Percentiles rank a stretch among this genome's conserved stretches.
These are phyloP conservation scores for Fagopyrum esculentum DNA, from an alignment of 148 eudicot genomes.

Conservation along the genomic window DNA sequence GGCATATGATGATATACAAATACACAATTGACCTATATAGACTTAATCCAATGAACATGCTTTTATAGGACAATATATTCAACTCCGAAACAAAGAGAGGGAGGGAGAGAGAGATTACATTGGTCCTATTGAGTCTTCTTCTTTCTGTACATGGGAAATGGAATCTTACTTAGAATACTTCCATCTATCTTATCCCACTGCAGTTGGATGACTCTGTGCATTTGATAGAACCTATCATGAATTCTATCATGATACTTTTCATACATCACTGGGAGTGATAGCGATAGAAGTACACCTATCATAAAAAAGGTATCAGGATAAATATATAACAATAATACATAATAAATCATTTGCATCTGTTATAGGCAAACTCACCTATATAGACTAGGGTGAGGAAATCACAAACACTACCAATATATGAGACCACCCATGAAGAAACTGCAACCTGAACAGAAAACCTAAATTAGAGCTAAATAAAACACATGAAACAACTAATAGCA, in stretches of 20 bases:
- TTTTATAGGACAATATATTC: background rate
- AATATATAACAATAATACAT: background rate
- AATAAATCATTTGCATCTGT: background rate
- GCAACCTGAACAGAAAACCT: conserved; percentile 41
- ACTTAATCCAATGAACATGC: background rate
- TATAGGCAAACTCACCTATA: conserved; percentile 44
- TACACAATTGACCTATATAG: background rate
- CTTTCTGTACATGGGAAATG: conserved; percentile 42
- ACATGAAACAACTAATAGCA: background rate
- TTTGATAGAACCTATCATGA: conserved; percentile 49
- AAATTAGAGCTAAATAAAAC: background rate
- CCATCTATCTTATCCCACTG: conserved; percentile 52
- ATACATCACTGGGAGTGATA: conserved; percentile 71
- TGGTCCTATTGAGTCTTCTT: conserved; percentile 65
- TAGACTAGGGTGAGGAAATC: conserved; percentile 69
- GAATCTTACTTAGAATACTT: conserved; percentile 41
- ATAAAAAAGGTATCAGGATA: conserved; percentile 8
- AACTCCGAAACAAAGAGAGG: background rate
- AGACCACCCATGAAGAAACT: conserved; percentile 55
- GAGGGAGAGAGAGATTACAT: conserved; percentile 26
- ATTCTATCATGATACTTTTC: conserved; percentile 70
- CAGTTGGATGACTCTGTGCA: conserved; percentile 27
- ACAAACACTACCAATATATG: conserved; percentile 64
- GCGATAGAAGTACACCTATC: conserved; percentile 63
- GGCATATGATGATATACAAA: too few relatives aligned